Evolutionary conservation across 805 yeast genomes (phyloP).

Genomic region (Cyberlindnera maritima): DNA sequence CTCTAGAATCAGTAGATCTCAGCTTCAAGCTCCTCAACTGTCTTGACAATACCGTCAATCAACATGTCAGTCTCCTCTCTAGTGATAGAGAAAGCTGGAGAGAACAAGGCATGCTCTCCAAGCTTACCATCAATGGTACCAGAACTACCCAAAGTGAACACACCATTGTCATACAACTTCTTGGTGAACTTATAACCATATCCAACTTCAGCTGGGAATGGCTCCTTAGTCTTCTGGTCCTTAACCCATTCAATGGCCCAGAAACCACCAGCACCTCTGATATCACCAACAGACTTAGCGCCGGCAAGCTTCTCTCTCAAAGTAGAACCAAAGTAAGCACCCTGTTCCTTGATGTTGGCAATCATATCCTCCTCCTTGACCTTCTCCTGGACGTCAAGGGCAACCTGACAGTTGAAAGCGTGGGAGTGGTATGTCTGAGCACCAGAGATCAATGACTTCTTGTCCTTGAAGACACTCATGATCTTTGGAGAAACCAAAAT

Average conservation of each 20-base stretch:
- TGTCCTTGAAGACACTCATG: conserved; percentile 32
- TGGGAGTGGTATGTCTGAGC: conserved; percentile 51
- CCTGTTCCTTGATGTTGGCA: conserved; percentile 40
- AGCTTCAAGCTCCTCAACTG: conserved; percentile 23
- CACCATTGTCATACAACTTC: conserved; percentile 38
- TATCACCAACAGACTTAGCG: conserved; percentile 42
- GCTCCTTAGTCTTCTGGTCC: conserved; percentile 44
- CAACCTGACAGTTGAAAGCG: conserved; percentile 45
- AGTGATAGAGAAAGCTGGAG: conserved; percentile 43
- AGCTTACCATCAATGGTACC: conserved; percentile 38
- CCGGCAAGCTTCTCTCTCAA: conserved; percentile 31
- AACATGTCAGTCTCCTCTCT: conserved; percentile 37
- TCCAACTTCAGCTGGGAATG: conserved; percentile 34
- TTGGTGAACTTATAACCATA: conserved; percentile 33
- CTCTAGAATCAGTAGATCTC: conserved; percentile 8
- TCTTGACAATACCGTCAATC: conserved; percentile 27
- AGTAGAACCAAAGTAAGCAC: conserved; percentile 40
- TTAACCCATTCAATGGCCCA: conserved; percentile 53
- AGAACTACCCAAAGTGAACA: conserved; percentile 38
- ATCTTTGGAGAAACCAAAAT: conserved; percentile 37
- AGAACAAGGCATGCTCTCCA: conserved; percentile 46
- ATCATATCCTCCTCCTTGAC: conserved; percentile 36
- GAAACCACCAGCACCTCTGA: conserved; percentile 55
- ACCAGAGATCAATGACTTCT: conserved; percentile 33
- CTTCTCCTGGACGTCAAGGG: conserved; percentile 42